Evolutionary conservation across 1,284 basidiomycete genomes (phyloP), one percentile per base, ranked within the genome.

Genomic region (Ceratobasidium theobromae): DNA sequence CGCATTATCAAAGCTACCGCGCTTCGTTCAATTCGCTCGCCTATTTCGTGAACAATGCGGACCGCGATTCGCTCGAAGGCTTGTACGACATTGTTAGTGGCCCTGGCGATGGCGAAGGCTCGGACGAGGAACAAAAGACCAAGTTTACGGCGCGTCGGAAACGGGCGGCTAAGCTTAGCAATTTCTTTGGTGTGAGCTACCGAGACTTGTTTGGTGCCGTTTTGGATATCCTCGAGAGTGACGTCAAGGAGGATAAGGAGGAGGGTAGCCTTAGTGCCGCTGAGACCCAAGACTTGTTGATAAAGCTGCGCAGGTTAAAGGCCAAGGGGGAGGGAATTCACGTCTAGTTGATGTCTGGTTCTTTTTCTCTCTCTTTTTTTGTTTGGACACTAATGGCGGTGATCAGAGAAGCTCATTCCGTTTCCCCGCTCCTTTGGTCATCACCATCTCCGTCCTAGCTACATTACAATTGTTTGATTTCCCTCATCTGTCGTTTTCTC

Each of bases 111-210:
- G 49, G 65, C 40, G 65, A 72, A 9, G 67, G 68, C 41, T 66
- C 67, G 32, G 68, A 72, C 38, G 69, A 70, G 14, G 53, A 65
- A 14, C 62, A 70, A 30, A 69, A 71, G 54, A 65, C 8, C 48
- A 46, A 64, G 68, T 91, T 91, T 79, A 86, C 90, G 74, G 75
- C 81, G 67, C 84, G 89, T 51, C 80, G 90, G 54, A 79, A 84
- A 40, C 80, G 86, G 57, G 89, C 88, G 1, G 88, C 89, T 65
- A 92, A 92, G 78, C 79, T 91, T 67, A 86, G 86, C 27, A 82
- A 87, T 75, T 91, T 92, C 79, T 92, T 92, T 74, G 89, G 89
- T 16, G 90, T 91, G 49, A 82, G 89, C 74, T 91, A 92, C 73
- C 82, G 84, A 28, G 86, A 88, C 60, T 77, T 91, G 66, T 85